Evolutionary conservation across 192 early-diverging fungal genomes (phyloP).

Genomic region (Cetraspora pellucida): DNA sequence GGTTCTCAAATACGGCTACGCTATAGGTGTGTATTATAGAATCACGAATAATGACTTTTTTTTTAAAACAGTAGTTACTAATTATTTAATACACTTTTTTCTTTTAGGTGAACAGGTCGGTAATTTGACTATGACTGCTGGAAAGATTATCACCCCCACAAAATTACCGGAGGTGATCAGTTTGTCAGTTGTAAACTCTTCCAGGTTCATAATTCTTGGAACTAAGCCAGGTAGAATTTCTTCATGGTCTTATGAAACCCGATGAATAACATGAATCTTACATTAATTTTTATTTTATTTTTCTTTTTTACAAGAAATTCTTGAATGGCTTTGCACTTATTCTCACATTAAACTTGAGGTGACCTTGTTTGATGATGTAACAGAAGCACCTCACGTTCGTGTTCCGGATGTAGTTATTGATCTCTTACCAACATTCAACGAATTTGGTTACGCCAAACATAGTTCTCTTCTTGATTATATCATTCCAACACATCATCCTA

Average conservation of each 20-base stretch:
- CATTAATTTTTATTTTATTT: background rate
- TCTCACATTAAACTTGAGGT: constrained; percentile 6
- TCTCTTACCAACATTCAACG: constrained; percentile 13
- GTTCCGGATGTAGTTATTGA: constrained; percentile 26
- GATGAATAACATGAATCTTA: background rate
- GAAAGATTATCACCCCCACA: constrained; percentile 6
- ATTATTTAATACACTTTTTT: background rate
- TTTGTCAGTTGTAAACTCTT: constrained; percentile 28
- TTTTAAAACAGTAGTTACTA: background rate
- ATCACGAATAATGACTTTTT: background rate
- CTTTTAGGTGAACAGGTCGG: constrained; percentile 20
- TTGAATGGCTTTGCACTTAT: constrained; percentile 30
- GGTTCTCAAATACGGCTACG: constrained; percentile 34
- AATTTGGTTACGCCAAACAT: background rate
- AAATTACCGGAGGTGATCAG: constrained; percentile 14
- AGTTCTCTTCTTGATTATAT: constrained; percentile 21
- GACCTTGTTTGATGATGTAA: constrained; percentile 6
- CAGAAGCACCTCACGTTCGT: constrained; percentile 26
- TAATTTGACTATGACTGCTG: background rate
- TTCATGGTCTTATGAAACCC: background rate
- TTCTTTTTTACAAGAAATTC: constrained; percentile 22
- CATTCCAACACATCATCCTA: constrained; percentile 20
- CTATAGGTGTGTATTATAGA: constrained; percentile 16
- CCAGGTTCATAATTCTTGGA: constrained; percentile 26
- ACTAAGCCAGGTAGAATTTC: constrained; percentile 30